phyloP scores from a whole-genome alignment of 495 filamentous ascomycete species.

The Penicillium paradoxum region DNA sequence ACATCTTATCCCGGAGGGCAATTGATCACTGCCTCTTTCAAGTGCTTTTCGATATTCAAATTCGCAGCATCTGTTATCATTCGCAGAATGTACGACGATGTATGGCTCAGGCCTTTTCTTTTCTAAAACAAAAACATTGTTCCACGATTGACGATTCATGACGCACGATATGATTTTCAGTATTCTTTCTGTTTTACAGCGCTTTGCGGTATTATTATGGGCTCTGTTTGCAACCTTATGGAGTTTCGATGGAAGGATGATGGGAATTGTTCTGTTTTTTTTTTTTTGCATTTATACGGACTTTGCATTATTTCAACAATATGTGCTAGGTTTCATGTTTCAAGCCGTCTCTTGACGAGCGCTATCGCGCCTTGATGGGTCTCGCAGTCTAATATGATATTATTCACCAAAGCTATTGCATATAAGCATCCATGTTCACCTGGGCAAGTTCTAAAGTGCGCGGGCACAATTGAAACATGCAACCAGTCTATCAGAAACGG shows the following conservation, averaged over 20 bases:
- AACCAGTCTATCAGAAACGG: slow-evolving; percentile 15
- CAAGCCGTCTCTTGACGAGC: slow-evolving; percentile 5
- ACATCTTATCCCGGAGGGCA: not conserved
- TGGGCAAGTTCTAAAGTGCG: not conserved
- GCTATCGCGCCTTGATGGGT: not conserved
- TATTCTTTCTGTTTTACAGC: not conserved
- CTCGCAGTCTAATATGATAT: slow-evolving; percentile 15
- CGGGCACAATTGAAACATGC: slow-evolving; percentile 2
- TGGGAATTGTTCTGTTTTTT: not conserved
- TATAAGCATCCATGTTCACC: not conserved
- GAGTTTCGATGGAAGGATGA: slow-evolving; percentile 1
- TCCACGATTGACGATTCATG: not conserved
- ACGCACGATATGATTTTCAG: not conserved
- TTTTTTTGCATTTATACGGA: slow-evolving; percentile 5
- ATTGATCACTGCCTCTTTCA: not conserved
- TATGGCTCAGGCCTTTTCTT: slow-evolving; percentile 6
- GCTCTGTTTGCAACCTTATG: not conserved
- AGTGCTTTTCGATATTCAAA: not conserved
- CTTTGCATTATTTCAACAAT: slow-evolving; percentile 10
- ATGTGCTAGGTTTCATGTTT: slow-evolving; percentile 18
- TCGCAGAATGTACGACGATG: slow-evolving; percentile 20
- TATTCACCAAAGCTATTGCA: slow-evolving; percentile 3
- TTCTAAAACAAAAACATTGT: not conserved
- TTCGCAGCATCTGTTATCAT: slow-evolving; percentile 16
- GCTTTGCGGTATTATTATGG: not conserved